Conservation (phyloP, 176 grass and related monocot genomes). For the Ananas comosus region DNA sequence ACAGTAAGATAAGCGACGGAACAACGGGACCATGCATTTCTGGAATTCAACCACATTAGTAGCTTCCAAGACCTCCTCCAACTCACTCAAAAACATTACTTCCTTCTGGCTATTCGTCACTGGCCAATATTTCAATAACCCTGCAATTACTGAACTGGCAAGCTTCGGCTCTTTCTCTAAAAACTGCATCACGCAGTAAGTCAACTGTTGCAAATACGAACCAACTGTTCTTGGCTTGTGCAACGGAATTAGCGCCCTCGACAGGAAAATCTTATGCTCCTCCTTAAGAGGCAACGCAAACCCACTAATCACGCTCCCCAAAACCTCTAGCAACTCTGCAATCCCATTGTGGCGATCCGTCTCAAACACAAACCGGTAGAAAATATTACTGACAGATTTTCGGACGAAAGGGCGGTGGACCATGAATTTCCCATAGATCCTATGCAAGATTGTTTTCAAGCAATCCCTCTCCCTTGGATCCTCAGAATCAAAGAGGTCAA, state of each 20-base stretch:
- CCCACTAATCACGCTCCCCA: constrained; percentile 88
- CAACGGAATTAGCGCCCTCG: constrained; percentile 61
- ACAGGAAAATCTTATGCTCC: constrained; percentile 95
- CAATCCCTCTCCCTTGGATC: constrained; percentile 92
- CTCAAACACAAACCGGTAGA: constrained; percentile 92
- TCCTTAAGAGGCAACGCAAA: constrained; percentile 92
- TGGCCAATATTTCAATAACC: constrained; percentile 87
- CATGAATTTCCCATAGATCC: constrained; percentile 98
- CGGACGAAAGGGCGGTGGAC: constrained; percentile 90
- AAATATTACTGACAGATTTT: constrained; percentile 87
- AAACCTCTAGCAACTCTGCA: constrained; percentile 91
- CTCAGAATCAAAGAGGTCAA: constrained; percentile 90
- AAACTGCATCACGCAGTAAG: constrained; percentile 83
- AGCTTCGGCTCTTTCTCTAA: constrained; percentile 92
- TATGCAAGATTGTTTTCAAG: constrained; percentile 89
- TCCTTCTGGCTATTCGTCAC: constrained; percentile 96
- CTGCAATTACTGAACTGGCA: constrained; percentile 52
- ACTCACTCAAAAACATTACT: constrained; percentile 94
- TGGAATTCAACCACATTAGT: constrained; percentile 67
- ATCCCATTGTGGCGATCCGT: constrained; percentile 79
- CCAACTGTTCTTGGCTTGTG: constrained; percentile 87
- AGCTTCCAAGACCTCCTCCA: constrained; percentile 85
- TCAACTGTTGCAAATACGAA: constrained; percentile 88
- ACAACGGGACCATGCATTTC: constrained; percentile 95
- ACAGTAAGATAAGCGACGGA: constrained; percentile 58